Percentiles rank a stretch among this genome's conserved stretches.
Conservation (phyloP, 495 filamentous ascomycete genomes). For the Pyrenula aspistea region DNA sequence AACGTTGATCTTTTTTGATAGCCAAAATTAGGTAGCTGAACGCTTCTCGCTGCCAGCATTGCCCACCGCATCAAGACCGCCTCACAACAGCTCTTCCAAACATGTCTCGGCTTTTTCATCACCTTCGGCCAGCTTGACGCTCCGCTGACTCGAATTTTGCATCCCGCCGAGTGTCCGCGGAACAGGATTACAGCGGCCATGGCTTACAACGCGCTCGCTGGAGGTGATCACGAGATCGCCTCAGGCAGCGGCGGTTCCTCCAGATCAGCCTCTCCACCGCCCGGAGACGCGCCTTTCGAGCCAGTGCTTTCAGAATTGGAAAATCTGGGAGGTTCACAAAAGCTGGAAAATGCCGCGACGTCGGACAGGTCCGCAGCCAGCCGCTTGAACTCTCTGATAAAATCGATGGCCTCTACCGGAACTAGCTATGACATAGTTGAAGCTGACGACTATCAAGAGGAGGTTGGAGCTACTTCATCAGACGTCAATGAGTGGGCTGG, state of each 20-base stretch:
- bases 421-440: slow-evolving; percentile 33
- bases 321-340: slow-evolving; percentile 12
- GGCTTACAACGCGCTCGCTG: slow-evolving; percentile 36
- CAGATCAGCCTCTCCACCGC: slow-evolving; percentile 69
- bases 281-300: slow-evolving; percentile 36
- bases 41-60: no score
- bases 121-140: no score
- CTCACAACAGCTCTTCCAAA: no score
- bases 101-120: no score
- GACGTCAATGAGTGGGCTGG: neutral
- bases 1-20: neutral
- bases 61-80: no score
- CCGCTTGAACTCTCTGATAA: slow-evolving; percentile 26
- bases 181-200: slow-evolving; percentile 14
- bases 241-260: slow-evolving; percentile 41
- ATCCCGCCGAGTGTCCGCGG: no score
- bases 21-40: neutral
- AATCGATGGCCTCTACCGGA: slow-evolving; percentile 22
- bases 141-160: no score
- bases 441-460: slow-evolving; percentile 27
- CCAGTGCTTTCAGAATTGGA: slow-evolving; percentile 17
- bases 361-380: slow-evolving; percentile 14
- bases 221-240: slow-evolving; percentile 26
- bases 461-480: neutral
- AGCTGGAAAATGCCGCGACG: slow-evolving; percentile 15